Evolutionary conservation across 1,139 yeast genomes (phyloP).

Genomic region (Candida sp.): DNA sequence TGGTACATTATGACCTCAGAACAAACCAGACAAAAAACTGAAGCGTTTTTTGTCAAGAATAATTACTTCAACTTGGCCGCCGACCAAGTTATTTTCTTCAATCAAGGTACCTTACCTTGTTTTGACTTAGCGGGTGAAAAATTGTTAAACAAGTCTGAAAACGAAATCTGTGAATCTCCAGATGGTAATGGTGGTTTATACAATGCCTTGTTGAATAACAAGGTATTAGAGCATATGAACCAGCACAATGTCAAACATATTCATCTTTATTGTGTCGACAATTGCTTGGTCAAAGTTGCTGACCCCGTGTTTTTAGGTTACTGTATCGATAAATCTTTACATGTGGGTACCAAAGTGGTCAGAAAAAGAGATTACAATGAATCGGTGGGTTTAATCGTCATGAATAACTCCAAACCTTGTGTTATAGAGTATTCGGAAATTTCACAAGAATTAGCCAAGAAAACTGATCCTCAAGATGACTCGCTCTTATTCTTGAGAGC

Average conservation of each 20-base stretch:
- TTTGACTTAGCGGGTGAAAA: constrained; percentile 67
- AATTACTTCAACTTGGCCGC: constrained; percentile 66
- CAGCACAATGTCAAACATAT: constrained; percentile 79
- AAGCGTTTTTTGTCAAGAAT: constrained; percentile 58
- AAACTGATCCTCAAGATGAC: constrained; percentile 44
- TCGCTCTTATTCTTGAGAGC: constrained; percentile 75
- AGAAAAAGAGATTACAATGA: constrained; percentile 87
- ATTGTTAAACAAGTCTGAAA: constrained; percentile 57
- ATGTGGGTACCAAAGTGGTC: constrained; percentile 92
- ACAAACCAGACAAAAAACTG: constrained; percentile 83
- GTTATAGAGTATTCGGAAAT: constrained; percentile 97
- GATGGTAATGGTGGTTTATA: constrained; percentile 99
- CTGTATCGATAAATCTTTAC: constrained; percentile 61
- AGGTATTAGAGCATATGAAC: constrained; percentile 65
- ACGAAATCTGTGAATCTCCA: constrained; percentile 76
- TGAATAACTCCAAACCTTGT: constrained; percentile 70
- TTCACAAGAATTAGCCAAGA: constrained; percentile 66
- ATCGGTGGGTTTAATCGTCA: constrained; percentile 88
- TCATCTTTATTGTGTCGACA: constrained; percentile 97
- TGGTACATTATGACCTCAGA: constrained; percentile 97
- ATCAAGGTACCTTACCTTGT: constrained; percentile 96
- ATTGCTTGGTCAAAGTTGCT: constrained; percentile 86
- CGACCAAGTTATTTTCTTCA: constrained; percentile 70
- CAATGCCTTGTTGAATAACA: constrained; percentile 69
- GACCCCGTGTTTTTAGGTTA: constrained; percentile 94